These are phyloP conservation scores for Plasmodium billcollinsi DNA, from an alignment of 169 alveolate species.

Conservation along the genomic window DNA sequence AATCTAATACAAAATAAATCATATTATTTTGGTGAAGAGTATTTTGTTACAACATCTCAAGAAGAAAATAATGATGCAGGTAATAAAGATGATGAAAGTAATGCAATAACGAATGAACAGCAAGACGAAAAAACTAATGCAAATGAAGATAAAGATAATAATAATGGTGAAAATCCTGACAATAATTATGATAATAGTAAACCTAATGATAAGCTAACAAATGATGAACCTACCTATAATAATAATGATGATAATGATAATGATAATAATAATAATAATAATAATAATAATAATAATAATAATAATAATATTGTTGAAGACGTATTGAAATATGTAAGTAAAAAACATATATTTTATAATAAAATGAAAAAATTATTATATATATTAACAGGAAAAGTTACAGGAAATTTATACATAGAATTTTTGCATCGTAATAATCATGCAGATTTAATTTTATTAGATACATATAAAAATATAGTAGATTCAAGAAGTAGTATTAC, in stretches of 20 bases:
- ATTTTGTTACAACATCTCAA: not conserved
- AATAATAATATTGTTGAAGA: slow-evolving; percentile 26
- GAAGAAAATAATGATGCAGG: not conserved
- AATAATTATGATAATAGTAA: not conserved
- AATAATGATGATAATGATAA: slow-evolving; percentile 2
- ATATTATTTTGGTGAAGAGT: slow-evolving; percentile 34
- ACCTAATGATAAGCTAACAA: not conserved
- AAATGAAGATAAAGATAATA: not conserved
- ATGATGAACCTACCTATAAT: not conserved
- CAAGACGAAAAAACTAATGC: not conserved
- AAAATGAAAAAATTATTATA: slow-evolving; percentile 77
- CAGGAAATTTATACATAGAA: slow-evolving; percentile 88
- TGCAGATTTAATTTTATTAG: slow-evolving; percentile 90
- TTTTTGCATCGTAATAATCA: slow-evolving; percentile 92
- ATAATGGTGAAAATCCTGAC: not conserved
- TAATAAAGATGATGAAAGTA: not conserved
- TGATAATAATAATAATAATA: not conserved
- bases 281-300: not conserved
- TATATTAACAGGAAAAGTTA: slow-evolving; percentile 88
- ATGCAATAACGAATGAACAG: slow-evolving; percentile 3
- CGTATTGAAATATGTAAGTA: slow-evolving; percentile 25
- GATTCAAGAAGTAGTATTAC: slow-evolving; percentile 86
- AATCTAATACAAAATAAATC: slow-evolving; percentile 32
- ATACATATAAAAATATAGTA: slow-evolving; percentile 77
- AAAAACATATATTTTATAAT: slow-evolving; percentile 60